A percentile compares a stretch with the other conserved stretches of the same genome.
Conservation (phyloP, 192 early-diverging fungal genomes). For the Rhizoclosmatium sp. region DNA sequence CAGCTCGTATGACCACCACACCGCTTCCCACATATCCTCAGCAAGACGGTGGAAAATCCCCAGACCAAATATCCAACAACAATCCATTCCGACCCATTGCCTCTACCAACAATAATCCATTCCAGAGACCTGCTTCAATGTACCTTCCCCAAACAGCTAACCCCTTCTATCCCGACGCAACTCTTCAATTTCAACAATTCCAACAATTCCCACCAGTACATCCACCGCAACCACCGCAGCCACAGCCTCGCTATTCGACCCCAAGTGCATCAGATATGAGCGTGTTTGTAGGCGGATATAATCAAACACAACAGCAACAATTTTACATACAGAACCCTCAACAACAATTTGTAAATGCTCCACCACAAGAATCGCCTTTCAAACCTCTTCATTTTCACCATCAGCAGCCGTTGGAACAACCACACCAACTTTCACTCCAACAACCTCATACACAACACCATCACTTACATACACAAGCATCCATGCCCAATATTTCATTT, state of each 20-base stretch:
- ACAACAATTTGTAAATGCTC: neutral
- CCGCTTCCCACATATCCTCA: neutral
- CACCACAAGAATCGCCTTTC: neutral
- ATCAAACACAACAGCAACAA: neutral
- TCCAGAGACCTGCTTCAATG: constrained; percentile 17
- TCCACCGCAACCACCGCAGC: neutral
- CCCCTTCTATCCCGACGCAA: neutral
- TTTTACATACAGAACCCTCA: constrained; percentile 5
- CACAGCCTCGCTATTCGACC: neutral
- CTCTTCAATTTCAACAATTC: neutral
- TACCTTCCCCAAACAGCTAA: constrained; percentile 1
- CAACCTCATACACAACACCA: constrained; percentile 11
- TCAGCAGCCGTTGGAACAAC: constrained; percentile 12
- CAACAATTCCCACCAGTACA: constrained; percentile 1
- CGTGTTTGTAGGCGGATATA: neutral
- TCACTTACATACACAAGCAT: neutral
- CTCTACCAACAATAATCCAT: constrained; percentile 9
- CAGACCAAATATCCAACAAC: neutral
- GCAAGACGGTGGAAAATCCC: neutral
- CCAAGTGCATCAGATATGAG: neutral
- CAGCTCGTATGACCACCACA: neutral
- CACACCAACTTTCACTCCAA: constrained; percentile 13
- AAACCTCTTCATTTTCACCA: constrained; percentile 6
- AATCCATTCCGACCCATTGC: constrained; percentile 10
- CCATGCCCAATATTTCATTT: neutral